Evolutionary conservation across 1,139 yeast genomes (phyloP), one percentile per base, ranked within the genome.

Genomic region (Wickerhamiella infanticola): DNA sequence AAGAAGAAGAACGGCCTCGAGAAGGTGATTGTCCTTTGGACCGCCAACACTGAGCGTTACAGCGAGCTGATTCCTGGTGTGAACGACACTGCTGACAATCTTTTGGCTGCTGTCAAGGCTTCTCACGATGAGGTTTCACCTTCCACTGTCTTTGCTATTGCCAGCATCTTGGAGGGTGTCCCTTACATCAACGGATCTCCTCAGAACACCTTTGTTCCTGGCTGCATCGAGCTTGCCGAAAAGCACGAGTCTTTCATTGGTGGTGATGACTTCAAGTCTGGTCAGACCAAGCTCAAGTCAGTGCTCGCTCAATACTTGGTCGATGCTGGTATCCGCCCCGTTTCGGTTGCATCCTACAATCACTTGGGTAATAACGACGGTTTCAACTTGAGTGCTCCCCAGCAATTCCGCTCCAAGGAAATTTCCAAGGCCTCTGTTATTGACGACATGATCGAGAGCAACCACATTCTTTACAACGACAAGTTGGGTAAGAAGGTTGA

Each of bases 281-380:
- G 97, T 50, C 97, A 88, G 71, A 88, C 97, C 54, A 88, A 88
- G 69, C 69, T 88, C 61, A 88, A 88, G 70, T 85, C 95, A 25
- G 97, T 88, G 26, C 73, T 88, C 65, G 95, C 96, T 24, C 96
- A 88, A 69, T 88, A 81, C 65, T 73, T 88, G 58, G 96, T 88
- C 50, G 97, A 88, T 65, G 97, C 97, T 42, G 97, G 97, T 70
- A 88, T 88, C 65, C 81, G 84, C 67, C 96, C 96, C 40, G 71
- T 82, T 42, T 85, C 95, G 31, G 82, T 88, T 63, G 96, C 96
- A 37, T 84, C 95, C 25, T 88, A 88, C 70, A 88, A 88, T 68
- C 97, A 88, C 66, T 74, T 88, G 64, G 97, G 97, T 64, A 88
- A 88, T 73, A 88, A 88, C 62, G 97, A 88, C 64, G 97, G 97